Percentiles rank a stretch among this genome's conserved stretches.
phyloP scores from a whole-genome alignment of 805 yeast species.

The Sugiyamaella americana region DNA sequence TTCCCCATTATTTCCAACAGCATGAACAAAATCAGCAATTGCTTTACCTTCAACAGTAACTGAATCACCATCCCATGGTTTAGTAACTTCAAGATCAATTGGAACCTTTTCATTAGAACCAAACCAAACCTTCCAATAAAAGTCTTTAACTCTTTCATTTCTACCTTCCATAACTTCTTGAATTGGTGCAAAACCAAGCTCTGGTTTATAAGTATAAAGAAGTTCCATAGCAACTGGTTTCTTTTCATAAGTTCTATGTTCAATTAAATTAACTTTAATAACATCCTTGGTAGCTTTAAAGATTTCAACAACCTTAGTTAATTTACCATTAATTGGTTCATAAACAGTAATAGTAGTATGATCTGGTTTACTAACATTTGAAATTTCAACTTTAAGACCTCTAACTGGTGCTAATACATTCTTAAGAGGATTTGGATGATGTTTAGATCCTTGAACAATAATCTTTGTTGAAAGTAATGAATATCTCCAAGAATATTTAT shows the following conservation, averaged over 20 bases:
- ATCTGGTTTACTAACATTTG: slow-evolving; percentile 42
- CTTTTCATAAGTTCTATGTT: slow-evolving; percentile 78
- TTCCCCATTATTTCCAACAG: slow-evolving; percentile 95
- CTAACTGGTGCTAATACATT: slow-evolving; percentile 73
- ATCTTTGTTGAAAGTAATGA: slow-evolving; percentile 77
- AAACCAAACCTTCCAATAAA: slow-evolving; percentile 98
- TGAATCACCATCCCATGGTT: slow-evolving; percentile 63
- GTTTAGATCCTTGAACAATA: slow-evolving; percentile 80
- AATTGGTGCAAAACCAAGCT: slow-evolving; percentile 94
- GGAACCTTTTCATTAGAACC: slow-evolving; percentile 46
- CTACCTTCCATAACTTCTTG: slow-evolving; percentile 84
- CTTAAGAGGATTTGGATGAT: slow-evolving; percentile 70
- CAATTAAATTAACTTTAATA: slow-evolving; percentile 72
- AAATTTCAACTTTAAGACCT: slow-evolving; percentile 57
- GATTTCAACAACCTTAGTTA: slow-evolving; percentile 54
- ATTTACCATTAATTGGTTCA: slow-evolving; percentile 63
- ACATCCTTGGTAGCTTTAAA: slow-evolving; percentile 43
- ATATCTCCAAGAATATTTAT: slow-evolving; percentile 76
- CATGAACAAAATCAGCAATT: slow-evolving; percentile 90
- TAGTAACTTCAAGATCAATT: slow-evolving; percentile 57
- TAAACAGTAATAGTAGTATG: slow-evolving; percentile 58
- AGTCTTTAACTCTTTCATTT: slow-evolving; percentile 86
- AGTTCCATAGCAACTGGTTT: slow-evolving; percentile 69
- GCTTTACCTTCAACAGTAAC: slow-evolving; percentile 65
- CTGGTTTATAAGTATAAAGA: slow-evolving; percentile 70